A percentile compares a stretch with the other conserved stretches of the same genome.
These are phyloP conservation scores for Cicer bijugum DNA, from an alignment of 306 rosid genomes.

Conservation along the genomic window DNA sequence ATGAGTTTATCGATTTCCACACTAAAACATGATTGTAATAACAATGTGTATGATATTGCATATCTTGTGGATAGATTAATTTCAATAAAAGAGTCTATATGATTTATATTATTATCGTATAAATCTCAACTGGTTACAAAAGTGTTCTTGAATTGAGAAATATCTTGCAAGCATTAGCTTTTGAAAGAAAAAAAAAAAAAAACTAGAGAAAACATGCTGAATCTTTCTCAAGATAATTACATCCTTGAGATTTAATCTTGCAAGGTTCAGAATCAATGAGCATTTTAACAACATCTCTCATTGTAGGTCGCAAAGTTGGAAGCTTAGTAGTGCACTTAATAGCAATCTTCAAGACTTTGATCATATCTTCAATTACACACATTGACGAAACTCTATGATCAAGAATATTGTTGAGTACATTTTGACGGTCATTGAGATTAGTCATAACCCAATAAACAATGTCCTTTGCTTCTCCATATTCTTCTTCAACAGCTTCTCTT, in stretches of 20 bases:
- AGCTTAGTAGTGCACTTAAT: constrained; percentile 77
- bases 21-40: no score
- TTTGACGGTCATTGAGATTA: constrained; percentile 64
- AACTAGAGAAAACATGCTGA: constrained; percentile 39
- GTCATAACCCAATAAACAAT: constrained; percentile 82
- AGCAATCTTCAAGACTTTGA: constrained; percentile 81
- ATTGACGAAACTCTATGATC: constrained; percentile 64
- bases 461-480: constrained; percentile 88
- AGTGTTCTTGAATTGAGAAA: neutral
- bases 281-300: constrained; percentile 92
- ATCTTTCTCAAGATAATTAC: constrained; percentile 41
- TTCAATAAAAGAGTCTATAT: neutral
- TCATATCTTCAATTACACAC: constrained; percentile 54
- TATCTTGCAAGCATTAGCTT: neutral
- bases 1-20: no score
- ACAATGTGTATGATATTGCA: no score
- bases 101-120: neutral
- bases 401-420: constrained; percentile 56
- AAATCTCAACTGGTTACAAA: neutral
- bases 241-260: constrained; percentile 39
- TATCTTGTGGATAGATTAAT: no score
- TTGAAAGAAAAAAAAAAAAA: neutral
- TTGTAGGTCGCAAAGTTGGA: constrained; percentile 83
- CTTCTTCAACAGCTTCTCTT: constrained; percentile 77
- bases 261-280: constrained; percentile 72